Evolutionary conservation across 441 rosid genomes (phyloP).

Genomic region (Heliophila coronopifolia): DNA sequence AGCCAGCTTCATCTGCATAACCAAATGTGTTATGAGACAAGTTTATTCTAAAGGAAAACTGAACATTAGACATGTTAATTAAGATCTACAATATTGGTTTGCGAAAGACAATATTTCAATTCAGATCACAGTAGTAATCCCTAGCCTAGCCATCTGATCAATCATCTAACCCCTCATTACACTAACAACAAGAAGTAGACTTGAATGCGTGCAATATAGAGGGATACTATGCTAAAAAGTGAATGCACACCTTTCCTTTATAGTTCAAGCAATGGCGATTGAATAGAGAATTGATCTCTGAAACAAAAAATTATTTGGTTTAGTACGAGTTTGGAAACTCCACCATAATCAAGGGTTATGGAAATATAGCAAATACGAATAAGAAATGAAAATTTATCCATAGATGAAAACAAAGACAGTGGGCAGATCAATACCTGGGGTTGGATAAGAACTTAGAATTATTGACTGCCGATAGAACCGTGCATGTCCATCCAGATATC

Average conservation of each 20-base stretch:
- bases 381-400: background rate
- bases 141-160: conserved; percentile 14
- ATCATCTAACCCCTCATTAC: conserved; percentile 17
- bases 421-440: conserved; percentile 50
- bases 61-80: conserved; percentile 5
- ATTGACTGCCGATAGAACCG: conserved; percentile 75
- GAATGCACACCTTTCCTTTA: conserved; percentile 63
- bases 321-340: conserved; percentile 17
- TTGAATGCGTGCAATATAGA: conserved; percentile 11
- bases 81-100: conserved; percentile 1
- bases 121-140: background rate
- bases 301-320: conserved; percentile 17
- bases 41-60: background rate
- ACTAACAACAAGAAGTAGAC: conserved; percentile 1
- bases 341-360: background rate
- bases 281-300: conserved; percentile 79
- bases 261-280: conserved; percentile 61
- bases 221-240: conserved; percentile 1
- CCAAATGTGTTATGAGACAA: background rate
- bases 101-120: background rate
- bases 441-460: conserved; percentile 61
- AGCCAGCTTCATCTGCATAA: conserved; percentile 54
- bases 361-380: background rate
- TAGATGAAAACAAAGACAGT: conserved; percentile 5
- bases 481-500: conserved; percentile 82